Evolutionary conservation across 139 green algal genomes (phyloP).

Genomic region (Limnomonas spitsbergensis): DNA sequence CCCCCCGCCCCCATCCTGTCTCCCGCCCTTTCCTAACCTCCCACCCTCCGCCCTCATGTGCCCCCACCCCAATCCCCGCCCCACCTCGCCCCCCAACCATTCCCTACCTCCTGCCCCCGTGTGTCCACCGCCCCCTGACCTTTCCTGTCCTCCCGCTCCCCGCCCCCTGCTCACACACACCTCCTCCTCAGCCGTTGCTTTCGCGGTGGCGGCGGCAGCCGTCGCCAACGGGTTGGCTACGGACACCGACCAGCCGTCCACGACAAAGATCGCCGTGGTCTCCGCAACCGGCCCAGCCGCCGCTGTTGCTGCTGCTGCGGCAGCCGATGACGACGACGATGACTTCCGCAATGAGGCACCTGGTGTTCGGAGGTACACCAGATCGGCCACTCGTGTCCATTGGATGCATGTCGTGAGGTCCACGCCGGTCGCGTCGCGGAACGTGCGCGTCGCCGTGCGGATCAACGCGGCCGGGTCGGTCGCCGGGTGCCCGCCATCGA

Average conservation of each 20-base stretch:
- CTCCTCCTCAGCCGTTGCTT: not conserved
- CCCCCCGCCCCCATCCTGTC: too few species aligned
- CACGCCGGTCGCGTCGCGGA: constrained; percentile 42
- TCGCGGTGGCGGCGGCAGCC: not conserved
- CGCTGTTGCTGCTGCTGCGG: not conserved
- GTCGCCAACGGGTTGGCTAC: constrained; percentile 14
- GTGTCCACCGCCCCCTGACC: too few species aligned
- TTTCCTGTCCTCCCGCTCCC: too few species aligned
- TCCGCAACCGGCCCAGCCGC: constrained; percentile 17
- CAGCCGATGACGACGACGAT: constrained; percentile 27
- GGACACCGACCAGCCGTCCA: constrained; percentile 31
- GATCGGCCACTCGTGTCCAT: not conserved
- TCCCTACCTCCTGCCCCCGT: too few species aligned
- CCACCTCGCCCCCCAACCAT: too few species aligned
- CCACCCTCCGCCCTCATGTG: too few species aligned
- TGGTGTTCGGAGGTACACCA: not conserved
- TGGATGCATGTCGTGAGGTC: constrained; percentile 44
- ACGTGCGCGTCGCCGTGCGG: constrained; percentile 46
- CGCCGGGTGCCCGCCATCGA: constrained; percentile 49
- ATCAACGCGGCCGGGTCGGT: constrained; percentile 35
- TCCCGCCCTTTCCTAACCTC: too few species aligned
- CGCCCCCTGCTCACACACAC: too few species aligned
- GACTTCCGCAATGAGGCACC: not conserved
- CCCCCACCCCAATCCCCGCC: too few species aligned
- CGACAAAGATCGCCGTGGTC: constrained; percentile 42